Evolutionary conservation across 1,139 yeast genomes (phyloP), one percentile per base, ranked within the genome.

Genomic region (Kazachstania sp.): DNA sequence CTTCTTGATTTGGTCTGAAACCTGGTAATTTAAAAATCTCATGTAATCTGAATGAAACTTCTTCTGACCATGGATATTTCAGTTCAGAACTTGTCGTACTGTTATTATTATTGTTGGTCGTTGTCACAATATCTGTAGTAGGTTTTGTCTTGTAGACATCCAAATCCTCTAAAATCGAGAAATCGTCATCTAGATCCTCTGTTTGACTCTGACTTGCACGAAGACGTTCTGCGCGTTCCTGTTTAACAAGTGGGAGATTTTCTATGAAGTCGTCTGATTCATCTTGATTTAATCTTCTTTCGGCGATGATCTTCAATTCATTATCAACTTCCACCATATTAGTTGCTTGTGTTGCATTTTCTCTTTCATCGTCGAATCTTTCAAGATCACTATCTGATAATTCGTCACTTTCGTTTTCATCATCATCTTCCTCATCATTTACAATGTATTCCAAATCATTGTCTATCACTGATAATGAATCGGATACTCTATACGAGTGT

Each of bases 1-100:
- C 94, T 38, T 82, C 68, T 62, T 94, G 99, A 62, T 92, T 86
- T 3, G 81, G 76, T 46, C 99, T 74, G 63, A 94, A 94, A 0
- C 76, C 72, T 8, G 71, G 67, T 39, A 94, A 65, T 39, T 79
- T 76, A 64, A 94, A 94, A 2, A 74, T 76, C 11, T 73, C 64
- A 31, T 72, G 73, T 39, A 92, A 70, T 11, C 78, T 75, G 2
- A 66, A 63, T 55, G 75, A 72, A 1, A 87, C 83, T 49, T 90
- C 97, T 1, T 68, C 61, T 1, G 83, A 70, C 88, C 88, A 83
- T 3, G 80, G 77, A 53, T 69, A 68, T 30, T 58, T 46, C 6
- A 54, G 47, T 7, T 41, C 50, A 3, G 39, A 41, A 8, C 28
- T 28, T 23, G 15, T 23, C 6, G 18, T 37, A 29, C 5, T 18